phyloP scores from a whole-genome alignment of 306 rosid genomes.

The Arachis hypogaea region DNA sequence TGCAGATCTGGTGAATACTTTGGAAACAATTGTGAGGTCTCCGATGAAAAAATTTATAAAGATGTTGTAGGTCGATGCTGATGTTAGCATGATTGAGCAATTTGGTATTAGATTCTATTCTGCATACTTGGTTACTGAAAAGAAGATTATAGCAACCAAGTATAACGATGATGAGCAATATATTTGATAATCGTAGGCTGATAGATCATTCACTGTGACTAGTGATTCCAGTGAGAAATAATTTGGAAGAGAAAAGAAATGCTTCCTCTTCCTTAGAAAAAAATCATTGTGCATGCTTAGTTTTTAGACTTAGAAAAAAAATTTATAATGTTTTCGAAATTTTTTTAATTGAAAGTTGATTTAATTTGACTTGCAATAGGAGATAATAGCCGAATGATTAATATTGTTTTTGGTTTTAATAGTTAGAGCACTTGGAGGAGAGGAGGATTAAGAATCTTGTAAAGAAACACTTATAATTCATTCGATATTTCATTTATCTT shows the following conservation, averaged over 20 bases:
- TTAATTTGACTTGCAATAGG: too few relatives aligned
- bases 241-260: conserved; percentile 87
- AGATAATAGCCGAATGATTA: too few relatives aligned
- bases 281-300: conserved; percentile 41
- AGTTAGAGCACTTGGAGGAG: conserved; percentile 91
- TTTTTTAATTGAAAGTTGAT: too few relatives aligned
- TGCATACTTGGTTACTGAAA: conserved; percentile 85
- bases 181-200: conserved; percentile 95
- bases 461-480: conserved; percentile 89
- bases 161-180: conserved; percentile 94
- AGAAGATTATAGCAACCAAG: conserved; percentile 78
- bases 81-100: conserved; percentile 96
- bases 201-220: conserved; percentile 90
- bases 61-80: conserved; percentile 92
- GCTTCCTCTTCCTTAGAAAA: conserved; percentile 72
- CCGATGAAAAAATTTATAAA: conserved; percentile 97
- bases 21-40: conserved; percentile 92
- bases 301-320: too few relatives aligned
- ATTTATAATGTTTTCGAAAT: too few relatives aligned
- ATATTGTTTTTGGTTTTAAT: too few relatives aligned
- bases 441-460: conserved; percentile 48
- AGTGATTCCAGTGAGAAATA: conserved; percentile 73
- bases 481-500: conserved; percentile 88
- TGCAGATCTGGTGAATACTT: conserved; percentile 90
- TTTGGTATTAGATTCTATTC: conserved; percentile 96